Base-by-base conservation (phyloP, 2,329 filamentous ascomycete species). In the Tolypocladium ovalisporum region DNA sequence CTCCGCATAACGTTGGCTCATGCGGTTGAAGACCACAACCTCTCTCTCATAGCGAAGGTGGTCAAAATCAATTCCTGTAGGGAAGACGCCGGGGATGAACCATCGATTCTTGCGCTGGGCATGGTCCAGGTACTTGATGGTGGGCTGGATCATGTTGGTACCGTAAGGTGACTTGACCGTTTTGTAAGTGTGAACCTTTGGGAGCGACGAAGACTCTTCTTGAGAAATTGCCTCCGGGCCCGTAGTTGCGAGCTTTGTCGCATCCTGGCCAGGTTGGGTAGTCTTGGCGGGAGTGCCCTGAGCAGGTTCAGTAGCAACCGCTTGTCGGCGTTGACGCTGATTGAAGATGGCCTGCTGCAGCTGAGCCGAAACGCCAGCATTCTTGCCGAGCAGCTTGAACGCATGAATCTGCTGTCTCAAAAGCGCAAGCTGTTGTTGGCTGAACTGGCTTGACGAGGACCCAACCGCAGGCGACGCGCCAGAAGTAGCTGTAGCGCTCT, bases 351-450 rank as follows among this genome's bases (percentile, higher is more conserved):
- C 84, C 67, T 93, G 88, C 69, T 96, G 90, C 62, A 96, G 82
- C 61, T 84, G 81, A 35, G 82, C 73, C 1, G 93, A 90, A 4
- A 97, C 84, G 0, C 91, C 87, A 17, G 88, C 79, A 64, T 96
- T 96, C 72, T 94, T 95, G 6, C 89, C 87, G 4, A 99, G 79
- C 63, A 91, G 81, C 73, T 95, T 95, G 74, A 97, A 97, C 0
- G 93, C 92, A 64, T 87, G 81, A 54, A 97, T 96, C 70, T 99
- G 94, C 62, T 89, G 86, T 59, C 90, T 82, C 12, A 99, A 76
- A 49, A 89, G 83, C 29, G 81, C 79, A 52, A 96, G 76, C 70
- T 99, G 94, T 57, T 94, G 88, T 29, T 82, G 81, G 15, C 85
- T 86, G 69, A 96, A 92, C 60, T 85, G 85, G 54, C 80, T 79